phyloP scores from a whole-genome alignment of 2,329 filamentous ascomycete species.

The Fusarium camptoceras region DNA sequence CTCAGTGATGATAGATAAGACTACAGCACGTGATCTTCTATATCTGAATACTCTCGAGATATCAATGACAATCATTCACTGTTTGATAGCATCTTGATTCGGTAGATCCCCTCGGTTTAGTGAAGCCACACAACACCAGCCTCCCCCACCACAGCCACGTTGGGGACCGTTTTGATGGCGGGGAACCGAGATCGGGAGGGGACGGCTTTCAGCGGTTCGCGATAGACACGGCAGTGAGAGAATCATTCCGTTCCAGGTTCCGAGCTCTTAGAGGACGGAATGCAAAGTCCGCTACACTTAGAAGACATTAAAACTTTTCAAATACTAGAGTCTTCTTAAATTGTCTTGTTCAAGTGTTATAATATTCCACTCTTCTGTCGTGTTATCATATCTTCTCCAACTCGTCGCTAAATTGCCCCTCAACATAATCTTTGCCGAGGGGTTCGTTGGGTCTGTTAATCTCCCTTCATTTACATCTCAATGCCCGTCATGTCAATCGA shows the following conservation, averaged over 20 bases:
- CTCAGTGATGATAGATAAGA: background rate
- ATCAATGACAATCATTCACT: background rate
- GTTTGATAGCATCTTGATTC: background rate
- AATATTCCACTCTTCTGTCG: background rate
- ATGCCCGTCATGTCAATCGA: constrained; percentile 46
- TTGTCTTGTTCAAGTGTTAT: constrained; percentile 2
- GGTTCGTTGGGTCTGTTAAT: background rate
- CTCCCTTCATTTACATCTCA: constrained; percentile 3
- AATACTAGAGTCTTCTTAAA: constrained; percentile 3
- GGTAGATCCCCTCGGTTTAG: background rate
- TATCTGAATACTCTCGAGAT: too few relatives aligned
- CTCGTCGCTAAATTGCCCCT: constrained; percentile 18
- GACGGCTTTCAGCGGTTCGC: constrained; percentile 44
- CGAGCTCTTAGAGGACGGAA: constrained; percentile 36
- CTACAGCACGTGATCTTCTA: background rate
- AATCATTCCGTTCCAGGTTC: constrained; percentile 29
- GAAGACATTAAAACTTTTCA: constrained; percentile 22
- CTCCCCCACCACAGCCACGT: constrained; percentile 43
- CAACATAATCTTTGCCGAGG: constrained; percentile 11
- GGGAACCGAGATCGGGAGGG: constrained; percentile 43
- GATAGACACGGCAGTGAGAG: constrained; percentile 18
- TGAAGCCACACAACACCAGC: constrained; percentile 38
- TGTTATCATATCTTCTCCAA: constrained; percentile 3
- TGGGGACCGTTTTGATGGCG: constrained; percentile 26
- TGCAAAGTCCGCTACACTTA: constrained; percentile 18